A percentile compares a stretch with the other conserved stretches of the same genome.
Conservation (phyloP, 352 stramenopile species). For the Pythium volutum region DNA sequence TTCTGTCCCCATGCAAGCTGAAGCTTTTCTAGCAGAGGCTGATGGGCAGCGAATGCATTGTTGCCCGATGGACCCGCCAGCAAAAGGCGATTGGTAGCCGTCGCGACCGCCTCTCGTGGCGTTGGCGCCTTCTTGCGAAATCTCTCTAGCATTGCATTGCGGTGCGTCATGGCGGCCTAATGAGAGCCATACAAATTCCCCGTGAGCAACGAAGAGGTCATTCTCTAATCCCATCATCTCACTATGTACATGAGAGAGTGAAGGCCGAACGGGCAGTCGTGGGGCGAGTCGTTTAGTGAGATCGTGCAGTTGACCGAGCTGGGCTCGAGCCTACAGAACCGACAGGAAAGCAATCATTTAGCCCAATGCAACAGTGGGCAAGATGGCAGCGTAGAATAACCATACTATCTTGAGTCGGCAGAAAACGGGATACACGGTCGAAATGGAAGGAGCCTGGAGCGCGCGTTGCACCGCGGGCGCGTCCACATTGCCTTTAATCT, state of each 20-base stretch:
- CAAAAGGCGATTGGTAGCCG: constrained; percentile 13
- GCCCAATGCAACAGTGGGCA: not conserved
- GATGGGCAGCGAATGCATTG: not conserved
- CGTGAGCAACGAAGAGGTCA: not conserved
- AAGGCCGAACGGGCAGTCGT: constrained; percentile 29
- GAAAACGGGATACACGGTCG: constrained; percentile 47
- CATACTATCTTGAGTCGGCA: constrained; percentile 48
- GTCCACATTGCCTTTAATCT: constrained; percentile 26
- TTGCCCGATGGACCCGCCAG: not conserved
- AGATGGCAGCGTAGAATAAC: too few relatives aligned
- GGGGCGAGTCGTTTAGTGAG: constrained; percentile 30
- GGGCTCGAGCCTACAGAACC: constrained; percentile 36
- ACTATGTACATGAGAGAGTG: constrained; percentile 31
- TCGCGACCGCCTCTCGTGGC: not conserved
- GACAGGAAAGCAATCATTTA: not conserved
- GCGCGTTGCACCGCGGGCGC: constrained; percentile 31
- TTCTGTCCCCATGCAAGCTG: constrained; percentile 7
- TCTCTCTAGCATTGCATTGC: constrained; percentile 40
- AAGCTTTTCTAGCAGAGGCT: constrained; percentile 2
- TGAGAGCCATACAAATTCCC: not conserved
- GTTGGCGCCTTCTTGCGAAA: constrained; percentile 35
- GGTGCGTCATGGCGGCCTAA: constrained; percentile 30
- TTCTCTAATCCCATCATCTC: too few relatives aligned
- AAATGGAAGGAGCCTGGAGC: constrained; percentile 30
- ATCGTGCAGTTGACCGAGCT: constrained; percentile 36